Conservation (phyloP, 345 rosid genomes). For the Camelina laxa region DNA sequence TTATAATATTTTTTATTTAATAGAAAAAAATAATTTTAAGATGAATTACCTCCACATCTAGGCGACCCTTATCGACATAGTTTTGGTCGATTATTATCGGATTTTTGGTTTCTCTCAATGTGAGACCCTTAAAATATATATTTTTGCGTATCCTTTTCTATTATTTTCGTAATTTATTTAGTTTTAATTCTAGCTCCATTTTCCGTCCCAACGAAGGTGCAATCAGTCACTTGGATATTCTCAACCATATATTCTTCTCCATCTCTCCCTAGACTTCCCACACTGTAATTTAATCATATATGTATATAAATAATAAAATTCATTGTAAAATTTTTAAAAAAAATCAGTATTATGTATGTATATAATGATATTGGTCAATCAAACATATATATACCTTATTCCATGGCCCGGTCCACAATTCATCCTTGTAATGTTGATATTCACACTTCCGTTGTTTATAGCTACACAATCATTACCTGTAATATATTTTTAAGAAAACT, state of each 20-base stretch:
- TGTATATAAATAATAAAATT: background rate
- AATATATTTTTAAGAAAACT: background rate
- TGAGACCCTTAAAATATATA: constrained; percentile 12
- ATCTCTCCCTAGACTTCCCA: constrained; percentile 61
- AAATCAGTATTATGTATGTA: background rate
- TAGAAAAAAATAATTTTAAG: background rate
- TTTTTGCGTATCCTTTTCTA: constrained; percentile 38
- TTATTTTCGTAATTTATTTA: background rate
- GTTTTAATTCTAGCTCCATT: constrained; percentile 62
- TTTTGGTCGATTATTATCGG: constrained; percentile 35
- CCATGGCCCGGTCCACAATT: constrained; percentile 51
- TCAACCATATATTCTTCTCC: constrained; percentile 46
- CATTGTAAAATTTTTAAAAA: background rate
- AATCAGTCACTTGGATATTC: constrained; percentile 45
- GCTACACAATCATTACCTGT: constrained; percentile 69
- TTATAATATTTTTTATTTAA: background rate
- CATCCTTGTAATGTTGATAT: constrained; percentile 31
- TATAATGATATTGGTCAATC: background rate
- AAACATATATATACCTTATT: constrained; percentile 43
- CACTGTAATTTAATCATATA: constrained; percentile 42
- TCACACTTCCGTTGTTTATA: constrained; percentile 36
- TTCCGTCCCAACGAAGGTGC: constrained; percentile 47
- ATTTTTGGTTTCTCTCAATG: constrained; percentile 23
- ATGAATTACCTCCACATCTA: constrained; percentile 13
- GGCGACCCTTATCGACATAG: constrained; percentile 26